Base-by-base conservation (phyloP, 2,329 filamentous ascomycete species). In the Bipolaris oryzae region DNA sequence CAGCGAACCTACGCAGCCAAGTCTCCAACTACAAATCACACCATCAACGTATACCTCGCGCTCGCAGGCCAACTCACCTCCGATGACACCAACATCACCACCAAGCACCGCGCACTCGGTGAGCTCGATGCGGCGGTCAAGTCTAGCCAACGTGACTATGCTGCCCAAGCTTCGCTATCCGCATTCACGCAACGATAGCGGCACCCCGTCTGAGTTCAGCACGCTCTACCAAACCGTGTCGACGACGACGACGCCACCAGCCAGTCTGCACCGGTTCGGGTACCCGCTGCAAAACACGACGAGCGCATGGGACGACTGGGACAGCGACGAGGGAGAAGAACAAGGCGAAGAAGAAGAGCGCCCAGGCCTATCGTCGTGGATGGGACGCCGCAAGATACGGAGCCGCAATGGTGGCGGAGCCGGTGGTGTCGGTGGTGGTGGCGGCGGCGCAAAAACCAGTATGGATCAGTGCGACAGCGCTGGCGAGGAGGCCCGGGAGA, bases 301-400 rank as follows among this genome's bases (percentile, higher is more conserved):
- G 3, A 72, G 68, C n/a, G 74, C 70, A 35, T 76, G 74, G 74
- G 73, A 76, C 25, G 71, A 74, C 44, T 74, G 70, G 65, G 72
- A 75, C 46, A 72, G 67, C n/a, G 72, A 74, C 16, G 61, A 61
- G 25, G 66, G 62, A 1, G 69, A 70, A 33, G 66, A 60, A 42
- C 11, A 15, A 9, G 39, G 10, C n/a, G 72, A 71, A 45, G 42
- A 28, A 16, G n/a, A 15, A 9, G 42, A 44, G 6, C n/a, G 42
- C 6, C n/a, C 63, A 0, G 66, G 73, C 7, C 55, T 75, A 9
- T 63, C 72, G 15, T 62, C 64, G 16, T 72, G 69, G 69, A 63
- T 61, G 54, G 59, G 63, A 20, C 58, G 53, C 16, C 48, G 53
- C 18, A 55, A 44, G 52, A 54, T 18, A 11, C 58, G 46, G 50